Conservation (phyloP, 2,329 filamentous ascomycete genomes). For the Claviceps spartinae region DNA sequence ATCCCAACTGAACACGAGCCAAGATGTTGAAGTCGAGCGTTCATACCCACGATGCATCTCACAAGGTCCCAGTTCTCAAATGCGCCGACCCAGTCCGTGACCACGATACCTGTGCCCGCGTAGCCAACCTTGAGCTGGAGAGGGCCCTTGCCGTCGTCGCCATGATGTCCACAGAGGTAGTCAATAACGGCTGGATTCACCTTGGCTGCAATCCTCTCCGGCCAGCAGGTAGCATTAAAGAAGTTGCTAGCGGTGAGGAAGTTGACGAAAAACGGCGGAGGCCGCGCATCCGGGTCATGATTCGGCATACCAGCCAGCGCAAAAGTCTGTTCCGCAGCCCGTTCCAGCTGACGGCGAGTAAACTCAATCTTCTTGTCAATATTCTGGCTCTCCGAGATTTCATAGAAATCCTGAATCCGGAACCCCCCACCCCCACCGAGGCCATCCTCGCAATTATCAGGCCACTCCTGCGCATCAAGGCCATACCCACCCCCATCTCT, state of each 20-base stretch:
- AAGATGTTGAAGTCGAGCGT: slow-evolving; percentile 49
- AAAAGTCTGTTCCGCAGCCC: slow-evolving; percentile 43
- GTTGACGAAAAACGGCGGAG: slow-evolving; percentile 68
- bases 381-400: slow-evolving; percentile 59
- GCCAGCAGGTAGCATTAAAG: slow-evolving; percentile 86
- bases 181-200: slow-evolving; percentile 66
- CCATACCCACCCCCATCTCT: slow-evolving; percentile 36
- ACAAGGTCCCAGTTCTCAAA: slow-evolving; percentile 85
- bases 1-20: slow-evolving; percentile 13
- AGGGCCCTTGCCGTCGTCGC: slow-evolving; percentile 35
- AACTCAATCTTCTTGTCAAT: slow-evolving; percentile 71
- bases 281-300: slow-evolving; percentile 15
- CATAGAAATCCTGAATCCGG: slow-evolving; percentile 90
- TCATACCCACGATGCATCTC: slow-evolving; percentile 81
- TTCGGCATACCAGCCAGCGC: slow-evolving; percentile 25
- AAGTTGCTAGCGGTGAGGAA: slow-evolving; percentile 89
- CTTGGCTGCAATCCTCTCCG: slow-evolving; percentile 76
- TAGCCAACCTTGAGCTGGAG: slow-evolving; percentile 44
- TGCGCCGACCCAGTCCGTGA: slow-evolving; percentile 86
- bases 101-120: slow-evolving; percentile 72
- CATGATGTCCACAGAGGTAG: slow-evolving; percentile 46
- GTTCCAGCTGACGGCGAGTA: slow-evolving; percentile 61
- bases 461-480: slow-evolving; percentile 57
- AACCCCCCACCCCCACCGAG: slow-evolving; percentile 56
- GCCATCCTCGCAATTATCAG: slow-evolving; percentile 75